phyloP scores from a whole-genome alignment of 352 stramenopile genomes.

The Plasmopara muralis region DNA sequence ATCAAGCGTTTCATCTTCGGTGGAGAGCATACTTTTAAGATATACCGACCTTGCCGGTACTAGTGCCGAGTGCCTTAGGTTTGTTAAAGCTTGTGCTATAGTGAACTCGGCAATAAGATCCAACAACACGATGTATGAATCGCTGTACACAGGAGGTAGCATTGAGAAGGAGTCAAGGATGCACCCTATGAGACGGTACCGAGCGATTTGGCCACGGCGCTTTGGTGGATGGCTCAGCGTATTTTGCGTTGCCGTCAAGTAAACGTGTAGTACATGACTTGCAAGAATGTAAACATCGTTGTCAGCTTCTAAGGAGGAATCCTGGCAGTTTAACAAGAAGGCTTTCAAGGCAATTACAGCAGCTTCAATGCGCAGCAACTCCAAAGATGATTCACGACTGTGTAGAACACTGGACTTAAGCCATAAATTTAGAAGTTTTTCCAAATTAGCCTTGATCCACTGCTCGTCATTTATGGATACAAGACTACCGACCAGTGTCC shows the following conservation, averaged over 20 bases:
- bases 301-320: constrained; percentile 21
- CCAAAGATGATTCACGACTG: constrained; percentile 71
- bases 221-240: constrained; percentile 71
- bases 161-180: constrained; percentile 71
- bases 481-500: constrained; percentile 68
- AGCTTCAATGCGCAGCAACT: constrained; percentile 78
- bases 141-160: constrained; percentile 69
- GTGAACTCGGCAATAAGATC: constrained; percentile 76
- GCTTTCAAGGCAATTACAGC: constrained; percentile 58
- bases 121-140: constrained; percentile 75
- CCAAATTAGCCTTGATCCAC: constrained; percentile 49
- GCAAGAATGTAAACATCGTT: constrained; percentile 51
- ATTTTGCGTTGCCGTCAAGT: constrained; percentile 48
- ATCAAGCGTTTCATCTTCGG: constrained; percentile 52
- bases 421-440: constrained; percentile 64
- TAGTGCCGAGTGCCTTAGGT: constrained; percentile 46
- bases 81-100: constrained; percentile 73
- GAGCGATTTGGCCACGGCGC: constrained; percentile 68
- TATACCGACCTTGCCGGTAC: constrained; percentile 59
- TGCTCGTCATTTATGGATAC: constrained; percentile 56
- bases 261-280: constrained; percentile 67
- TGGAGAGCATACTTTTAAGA: constrained; percentile 47
- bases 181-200: constrained; percentile 70
- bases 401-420: constrained; percentile 72
- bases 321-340: constrained; percentile 44